phyloP scores from a whole-genome alignment of 257 asterid species.

The Salvia rosmarinus region DNA sequence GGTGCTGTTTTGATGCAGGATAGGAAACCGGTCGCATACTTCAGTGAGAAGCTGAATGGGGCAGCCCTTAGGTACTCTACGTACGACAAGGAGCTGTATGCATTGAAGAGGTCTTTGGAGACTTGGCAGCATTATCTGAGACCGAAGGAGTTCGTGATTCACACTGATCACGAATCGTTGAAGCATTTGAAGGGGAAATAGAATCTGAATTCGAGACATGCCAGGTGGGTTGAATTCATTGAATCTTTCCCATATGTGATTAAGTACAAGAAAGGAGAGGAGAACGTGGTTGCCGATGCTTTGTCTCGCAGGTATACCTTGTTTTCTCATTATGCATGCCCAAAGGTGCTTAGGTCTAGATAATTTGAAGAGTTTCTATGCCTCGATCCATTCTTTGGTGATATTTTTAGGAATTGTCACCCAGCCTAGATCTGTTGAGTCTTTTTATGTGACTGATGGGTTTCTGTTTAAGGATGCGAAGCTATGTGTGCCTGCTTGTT shows the following conservation, averaged over 20 bases:
- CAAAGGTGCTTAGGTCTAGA: neutral
- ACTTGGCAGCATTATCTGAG: neutral
- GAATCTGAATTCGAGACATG: neutral
- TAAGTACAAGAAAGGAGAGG: neutral
- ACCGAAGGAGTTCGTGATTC: neutral
- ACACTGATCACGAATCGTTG: neutral
- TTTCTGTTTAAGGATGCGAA: no score
- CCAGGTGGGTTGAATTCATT: neutral
- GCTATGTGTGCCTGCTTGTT: no score
- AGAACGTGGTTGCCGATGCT: neutral
- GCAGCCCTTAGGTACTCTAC: no score
- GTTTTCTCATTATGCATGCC: neutral
- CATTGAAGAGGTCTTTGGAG: neutral
- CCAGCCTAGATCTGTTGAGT: no score
- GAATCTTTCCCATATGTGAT: neutral
- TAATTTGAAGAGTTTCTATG: neutral
- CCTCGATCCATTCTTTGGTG: neutral
- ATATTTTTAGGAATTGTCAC: no score
- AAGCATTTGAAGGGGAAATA: neutral
- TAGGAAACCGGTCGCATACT: neutral
- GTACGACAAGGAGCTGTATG: neutral
- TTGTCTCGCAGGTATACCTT: neutral
- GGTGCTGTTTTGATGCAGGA: neutral
- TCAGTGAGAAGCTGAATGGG: neutral
- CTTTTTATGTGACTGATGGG: no score